A percentile compares a stretch with the other conserved stretches of the same genome.
Evolutionary conservation across 2,329 filamentous ascomycete genomes (phyloP).

Genomic region (Colletotrichum liaoningense): DNA sequence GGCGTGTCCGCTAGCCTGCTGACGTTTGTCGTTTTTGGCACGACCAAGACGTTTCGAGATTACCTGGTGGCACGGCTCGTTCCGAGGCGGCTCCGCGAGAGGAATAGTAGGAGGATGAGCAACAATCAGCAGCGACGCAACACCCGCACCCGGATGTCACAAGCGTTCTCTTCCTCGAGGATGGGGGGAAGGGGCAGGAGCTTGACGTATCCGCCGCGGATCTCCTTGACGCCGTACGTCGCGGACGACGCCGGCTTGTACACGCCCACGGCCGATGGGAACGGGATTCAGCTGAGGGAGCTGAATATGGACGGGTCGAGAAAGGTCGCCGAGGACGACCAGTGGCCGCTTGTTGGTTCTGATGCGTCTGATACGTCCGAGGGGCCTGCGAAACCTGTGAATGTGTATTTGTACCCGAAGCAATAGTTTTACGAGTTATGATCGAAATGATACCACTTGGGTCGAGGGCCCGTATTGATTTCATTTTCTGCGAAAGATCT

Average conservation of each 20-base stretch:
- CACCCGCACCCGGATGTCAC: background rate
- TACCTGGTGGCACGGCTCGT: conserved; percentile 38
- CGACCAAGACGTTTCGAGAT: conserved; percentile 40
- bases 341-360: conserved; percentile 4
- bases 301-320: conserved; percentile 7
- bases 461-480: conserved; percentile 2
- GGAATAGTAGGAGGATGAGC: background rate
- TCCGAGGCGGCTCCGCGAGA: conserved; percentile 23
- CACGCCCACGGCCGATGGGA: conserved; percentile 1
- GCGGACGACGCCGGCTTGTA: conserved; percentile 4
- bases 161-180: conserved; percentile 7
- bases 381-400: conserved; percentile 10
- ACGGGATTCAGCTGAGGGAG: conserved; percentile 18
- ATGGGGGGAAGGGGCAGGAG: conserved; percentile 3
- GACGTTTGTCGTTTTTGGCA: conserved; percentile 41
- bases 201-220: conserved; percentile 4
- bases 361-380: background rate
- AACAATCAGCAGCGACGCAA: background rate
- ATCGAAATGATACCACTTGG: conserved; percentile 31
- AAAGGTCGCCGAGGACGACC: conserved; percentile 16
- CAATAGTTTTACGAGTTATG: conserved; percentile 31
- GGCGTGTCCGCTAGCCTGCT: conserved; percentile 41
- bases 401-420: conserved; percentile 27
- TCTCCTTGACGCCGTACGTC: conserved; percentile 18
- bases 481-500: background rate